These are phyloP conservation scores for Neonothopanus nambi DNA, from an alignment of 1,284 basidiomycete genomes.

Conservation along the genomic window DNA sequence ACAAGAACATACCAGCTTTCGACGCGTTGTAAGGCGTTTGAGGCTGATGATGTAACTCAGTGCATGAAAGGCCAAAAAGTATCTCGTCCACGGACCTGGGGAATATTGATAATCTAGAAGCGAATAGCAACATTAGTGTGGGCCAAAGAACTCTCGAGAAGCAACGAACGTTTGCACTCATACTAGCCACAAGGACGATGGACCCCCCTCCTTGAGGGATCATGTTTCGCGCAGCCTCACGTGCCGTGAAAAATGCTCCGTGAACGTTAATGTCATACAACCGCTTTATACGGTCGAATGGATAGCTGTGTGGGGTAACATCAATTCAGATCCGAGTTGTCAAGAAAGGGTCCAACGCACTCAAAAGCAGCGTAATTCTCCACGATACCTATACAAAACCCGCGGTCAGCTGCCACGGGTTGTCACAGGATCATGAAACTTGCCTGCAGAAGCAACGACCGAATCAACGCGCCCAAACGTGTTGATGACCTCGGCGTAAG, in stretches of 20 bases:
- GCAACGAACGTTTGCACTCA: slow-evolving; percentile 80
- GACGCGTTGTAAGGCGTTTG: slow-evolving; percentile 98
- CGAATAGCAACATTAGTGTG: slow-evolving; percentile 19
- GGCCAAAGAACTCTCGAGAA: neutral
- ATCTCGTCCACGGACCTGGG: slow-evolving; percentile 49
- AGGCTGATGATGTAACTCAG: slow-evolving; percentile 46
- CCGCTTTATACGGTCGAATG: slow-evolving; percentile 78
- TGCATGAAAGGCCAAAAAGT: neutral
- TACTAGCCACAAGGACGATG: slow-evolving; percentile 87
- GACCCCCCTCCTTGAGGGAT: slow-evolving; percentile 76
- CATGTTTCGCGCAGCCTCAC: slow-evolving; percentile 86
- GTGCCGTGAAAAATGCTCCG: slow-evolving; percentile 90
- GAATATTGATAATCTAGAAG: slow-evolving; percentile 79
- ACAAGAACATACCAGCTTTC: slow-evolving; percentile 63
- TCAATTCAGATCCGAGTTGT: slow-evolving; percentile 1
- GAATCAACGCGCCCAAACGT: slow-evolving; percentile 85
- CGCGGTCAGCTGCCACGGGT: neutral
- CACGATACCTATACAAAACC: slow-evolving; percentile 63
- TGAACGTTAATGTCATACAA: slow-evolving; percentile 94
- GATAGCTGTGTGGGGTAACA: slow-evolving; percentile 58
- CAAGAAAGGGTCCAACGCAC: slow-evolving; percentile 37
- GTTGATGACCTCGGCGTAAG: slow-evolving; percentile 67
- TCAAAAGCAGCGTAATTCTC: slow-evolving; percentile 92
- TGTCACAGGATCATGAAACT: slow-evolving; percentile 23
- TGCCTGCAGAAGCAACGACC: slow-evolving; percentile 88